Base-by-base conservation (phyloP, 805 yeast species). In the Saturnispora galanensis region DNA sequence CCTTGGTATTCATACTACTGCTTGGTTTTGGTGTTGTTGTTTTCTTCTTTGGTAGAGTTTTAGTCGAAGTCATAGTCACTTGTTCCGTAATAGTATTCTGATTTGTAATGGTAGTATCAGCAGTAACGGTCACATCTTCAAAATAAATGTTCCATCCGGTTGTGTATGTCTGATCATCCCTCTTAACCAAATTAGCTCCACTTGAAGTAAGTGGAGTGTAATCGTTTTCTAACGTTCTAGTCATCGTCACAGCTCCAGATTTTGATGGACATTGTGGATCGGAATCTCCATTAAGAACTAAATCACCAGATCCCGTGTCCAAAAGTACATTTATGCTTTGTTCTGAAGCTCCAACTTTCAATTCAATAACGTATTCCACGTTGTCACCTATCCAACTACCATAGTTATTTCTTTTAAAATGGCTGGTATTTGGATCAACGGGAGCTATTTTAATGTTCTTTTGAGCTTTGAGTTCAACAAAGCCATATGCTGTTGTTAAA, bases 241-340 rank as follows among this genome's bases (percentile, higher is more conserved):
- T 39, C 36, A 31, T 16, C 10, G 42, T 31, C 13, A 17, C n/a
- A 15, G 34, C 10, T 21, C 11, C 38, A 9, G 29, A 29, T 10
- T 17, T 41, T 38, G 13, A 31, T 32, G 2, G 7, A 39, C 46
- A 35, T 44, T 41, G n/a, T 39, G 21, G 10, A 39, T 47, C 45
- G 10, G 47, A 42, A 15, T 38, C n/a, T 17, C 46, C 36, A 38
- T 71, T 66, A 11, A 79, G 74, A 83, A 82, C 79, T 12, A 81
- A 62, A 54, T 80, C 86, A 0, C 80, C 69, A 0, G 85, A 79
- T 1, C 85, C 85, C 1, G 86, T 81, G 52, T 81, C 87, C 10
- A 81, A 56, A 32, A 77, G 57, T 11, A 79, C 74, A 12, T 65
- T 65, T 4, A 79, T 63, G 16, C 65, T 61, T 54, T 77, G 79